Evolutionary conservation across 176 grass and related monocot species (phyloP).

Genomic region (Ampelocalamus luodianensis): DNA sequence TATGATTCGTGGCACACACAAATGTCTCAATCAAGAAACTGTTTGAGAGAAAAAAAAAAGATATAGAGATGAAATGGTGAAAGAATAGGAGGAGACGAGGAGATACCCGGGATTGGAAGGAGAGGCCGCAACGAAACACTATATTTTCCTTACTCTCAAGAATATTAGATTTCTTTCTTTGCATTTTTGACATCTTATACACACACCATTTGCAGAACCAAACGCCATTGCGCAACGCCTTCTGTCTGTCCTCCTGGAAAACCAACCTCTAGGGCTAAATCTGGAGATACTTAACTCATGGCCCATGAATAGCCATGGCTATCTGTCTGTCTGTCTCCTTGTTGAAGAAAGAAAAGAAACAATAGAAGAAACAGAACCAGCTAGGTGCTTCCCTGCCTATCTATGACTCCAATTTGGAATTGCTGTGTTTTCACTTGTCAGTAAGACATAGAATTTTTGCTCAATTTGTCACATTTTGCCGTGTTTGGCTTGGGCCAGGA

Average conservation of each 20-base stretch:
- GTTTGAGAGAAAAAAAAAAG: not conserved
- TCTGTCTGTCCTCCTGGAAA: not conserved
- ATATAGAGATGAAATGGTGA: not conserved
- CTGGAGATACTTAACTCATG: not conserved
- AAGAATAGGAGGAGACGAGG: not conserved
- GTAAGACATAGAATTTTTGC: not conserved
- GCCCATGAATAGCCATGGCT: not conserved
- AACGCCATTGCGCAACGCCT: not conserved
- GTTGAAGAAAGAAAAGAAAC: not conserved
- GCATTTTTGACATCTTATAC: not conserved
- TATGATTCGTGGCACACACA: not conserved
- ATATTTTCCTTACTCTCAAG: not conserved
- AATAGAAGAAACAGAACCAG: not conserved
- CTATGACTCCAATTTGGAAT: not conserved
- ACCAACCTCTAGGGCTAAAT: not conserved
- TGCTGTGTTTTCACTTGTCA: not conserved
- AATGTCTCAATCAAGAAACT: not conserved
- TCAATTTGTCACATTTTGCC: not conserved
- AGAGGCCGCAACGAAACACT: not conserved
- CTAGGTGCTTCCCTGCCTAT: not conserved
- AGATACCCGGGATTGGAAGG: conserved; percentile 1
- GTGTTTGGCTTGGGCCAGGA: not conserved
- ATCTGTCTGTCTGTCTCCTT: not conserved
- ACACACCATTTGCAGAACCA: not conserved
- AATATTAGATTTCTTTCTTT: not conserved